Percentiles rank a stretch among this genome's conserved stretches.
Conservation (phyloP, 1,284 basidiomycete species). For the Moesziomyces parantarcticus region DNA sequence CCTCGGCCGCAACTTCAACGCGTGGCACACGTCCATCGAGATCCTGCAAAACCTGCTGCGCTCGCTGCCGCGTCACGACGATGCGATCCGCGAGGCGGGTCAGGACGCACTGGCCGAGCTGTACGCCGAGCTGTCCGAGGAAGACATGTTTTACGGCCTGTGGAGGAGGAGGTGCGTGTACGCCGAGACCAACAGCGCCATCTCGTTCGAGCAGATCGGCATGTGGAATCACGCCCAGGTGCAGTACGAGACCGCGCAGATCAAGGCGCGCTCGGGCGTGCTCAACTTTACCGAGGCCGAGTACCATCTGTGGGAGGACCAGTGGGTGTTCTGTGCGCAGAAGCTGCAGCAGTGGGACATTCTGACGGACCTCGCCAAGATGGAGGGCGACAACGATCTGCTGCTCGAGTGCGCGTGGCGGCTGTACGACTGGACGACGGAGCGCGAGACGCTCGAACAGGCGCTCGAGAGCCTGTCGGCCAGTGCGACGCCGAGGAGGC, state of each 20-base stretch:
- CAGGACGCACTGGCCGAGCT: constrained; percentile 93
- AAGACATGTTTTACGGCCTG: constrained; percentile 96
- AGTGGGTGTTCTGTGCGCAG: constrained; percentile 95
- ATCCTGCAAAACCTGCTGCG: constrained; percentile 82
- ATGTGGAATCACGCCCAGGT: constrained; percentile 94
- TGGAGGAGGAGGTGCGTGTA: constrained; percentile 91
- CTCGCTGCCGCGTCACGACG: constrained; percentile 76
- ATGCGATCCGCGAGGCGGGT: constrained; percentile 82
- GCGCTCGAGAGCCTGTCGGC: constrained; percentile 85
- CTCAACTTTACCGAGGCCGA: constrained; percentile 95
- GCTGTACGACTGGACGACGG: constrained; percentile 84
- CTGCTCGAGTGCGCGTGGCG: constrained; percentile 96
- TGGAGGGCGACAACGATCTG: constrained; percentile 90
- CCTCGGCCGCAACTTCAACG: constrained; percentile 93
- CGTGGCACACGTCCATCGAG: constrained; percentile 92
- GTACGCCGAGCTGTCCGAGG: constrained; percentile 94
- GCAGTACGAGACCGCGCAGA: constrained; percentile 91
- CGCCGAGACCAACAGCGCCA: constrained; percentile 88
- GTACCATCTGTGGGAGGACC: constrained; percentile 98
- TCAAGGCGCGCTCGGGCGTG: constrained; percentile 81
- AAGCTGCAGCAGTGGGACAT: constrained; percentile 98
- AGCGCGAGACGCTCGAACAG: constrained; percentile 83
- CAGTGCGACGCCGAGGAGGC: constrained; percentile 87
- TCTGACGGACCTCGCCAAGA: constrained; percentile 79
- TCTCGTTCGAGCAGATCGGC: constrained; percentile 96